Conservation (phyloP, 257 asterid species). For the Solanum ahanhuiri region DNA sequence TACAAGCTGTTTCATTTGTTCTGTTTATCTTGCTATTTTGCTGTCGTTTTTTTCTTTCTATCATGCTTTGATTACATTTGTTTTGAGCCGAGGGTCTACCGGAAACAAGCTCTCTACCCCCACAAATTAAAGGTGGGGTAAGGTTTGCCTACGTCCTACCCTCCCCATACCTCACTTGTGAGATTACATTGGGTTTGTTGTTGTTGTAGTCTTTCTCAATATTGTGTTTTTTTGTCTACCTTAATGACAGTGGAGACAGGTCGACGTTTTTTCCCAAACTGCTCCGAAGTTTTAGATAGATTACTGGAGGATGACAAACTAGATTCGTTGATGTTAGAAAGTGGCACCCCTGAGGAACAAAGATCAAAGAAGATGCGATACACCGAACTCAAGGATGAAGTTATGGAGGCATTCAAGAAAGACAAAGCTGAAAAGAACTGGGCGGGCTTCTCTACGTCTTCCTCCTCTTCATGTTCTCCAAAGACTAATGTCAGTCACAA, state of each 20-base stretch:
- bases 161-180: background rate
- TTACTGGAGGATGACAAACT: constrained; percentile 59
- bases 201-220: background rate
- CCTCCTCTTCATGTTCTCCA: constrained; percentile 45
- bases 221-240: background rate
- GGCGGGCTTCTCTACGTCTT: constrained; percentile 22
- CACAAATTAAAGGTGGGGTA: background rate
- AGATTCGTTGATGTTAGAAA: constrained; percentile 47
- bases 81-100: background rate
- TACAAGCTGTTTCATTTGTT: background rate
- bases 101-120: background rate
- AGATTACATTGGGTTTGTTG: background rate
- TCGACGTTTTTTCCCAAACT: constrained; percentile 66
- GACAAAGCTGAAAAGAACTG: constrained; percentile 51
- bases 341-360: constrained; percentile 61
- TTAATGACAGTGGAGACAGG: constrained; percentile 51
- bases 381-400: constrained; percentile 66
- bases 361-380: constrained; percentile 46
- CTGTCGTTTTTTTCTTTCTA: background rate
- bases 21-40: background rate
- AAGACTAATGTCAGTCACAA: constrained; percentile 23
- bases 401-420: constrained; percentile 63
- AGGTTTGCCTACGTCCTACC: background rate
- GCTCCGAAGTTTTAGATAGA: constrained; percentile 68
- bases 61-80: background rate